Evolutionary conservation across 2,329 filamentous ascomycete genomes (phyloP).

Genomic region (Aureobasidium sp.): DNA sequence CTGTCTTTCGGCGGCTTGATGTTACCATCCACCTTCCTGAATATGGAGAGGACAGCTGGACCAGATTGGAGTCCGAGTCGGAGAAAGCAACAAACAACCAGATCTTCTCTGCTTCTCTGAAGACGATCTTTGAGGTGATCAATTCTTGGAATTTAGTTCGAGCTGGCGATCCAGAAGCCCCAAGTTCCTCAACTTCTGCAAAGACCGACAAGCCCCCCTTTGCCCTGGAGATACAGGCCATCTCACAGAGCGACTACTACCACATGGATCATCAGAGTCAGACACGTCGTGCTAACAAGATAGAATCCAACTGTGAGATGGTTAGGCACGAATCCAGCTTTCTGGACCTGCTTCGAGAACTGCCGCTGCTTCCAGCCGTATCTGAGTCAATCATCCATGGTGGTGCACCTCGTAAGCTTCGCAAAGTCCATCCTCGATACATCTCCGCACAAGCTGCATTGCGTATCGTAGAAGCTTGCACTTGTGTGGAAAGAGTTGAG

Average conservation of each 20-base stretch:
- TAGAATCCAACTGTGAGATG: background rate
- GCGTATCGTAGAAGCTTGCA: background rate
- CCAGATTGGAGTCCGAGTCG: background rate
- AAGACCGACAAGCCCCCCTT: background rate
- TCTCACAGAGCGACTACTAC: background rate
- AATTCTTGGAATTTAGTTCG: background rate
- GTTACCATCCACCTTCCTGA: background rate
- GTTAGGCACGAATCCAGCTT: background rate
- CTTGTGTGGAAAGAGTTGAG: background rate
- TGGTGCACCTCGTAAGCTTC: background rate
- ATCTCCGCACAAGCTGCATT: background rate
- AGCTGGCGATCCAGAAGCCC: accelerated
- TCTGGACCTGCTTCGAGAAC: background rate
- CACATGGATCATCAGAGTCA: background rate
- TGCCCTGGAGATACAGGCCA: background rate
- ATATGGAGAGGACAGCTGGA: background rate
- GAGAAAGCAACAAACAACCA: background rate
- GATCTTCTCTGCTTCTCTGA: background rate
- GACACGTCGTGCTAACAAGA: background rate
- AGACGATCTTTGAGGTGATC: background rate
- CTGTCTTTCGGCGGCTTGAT: background rate
- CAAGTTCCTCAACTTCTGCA: background rate
- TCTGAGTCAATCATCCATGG: background rate
- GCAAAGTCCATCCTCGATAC: background rate
- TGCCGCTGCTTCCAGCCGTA: background rate